A percentile compares a stretch with the other conserved stretches of the same genome.
These are phyloP conservation scores for Geosmithia flava DNA, from an alignment of 2,329 filamentous ascomycete genomes.

Conservation along the genomic window DNA sequence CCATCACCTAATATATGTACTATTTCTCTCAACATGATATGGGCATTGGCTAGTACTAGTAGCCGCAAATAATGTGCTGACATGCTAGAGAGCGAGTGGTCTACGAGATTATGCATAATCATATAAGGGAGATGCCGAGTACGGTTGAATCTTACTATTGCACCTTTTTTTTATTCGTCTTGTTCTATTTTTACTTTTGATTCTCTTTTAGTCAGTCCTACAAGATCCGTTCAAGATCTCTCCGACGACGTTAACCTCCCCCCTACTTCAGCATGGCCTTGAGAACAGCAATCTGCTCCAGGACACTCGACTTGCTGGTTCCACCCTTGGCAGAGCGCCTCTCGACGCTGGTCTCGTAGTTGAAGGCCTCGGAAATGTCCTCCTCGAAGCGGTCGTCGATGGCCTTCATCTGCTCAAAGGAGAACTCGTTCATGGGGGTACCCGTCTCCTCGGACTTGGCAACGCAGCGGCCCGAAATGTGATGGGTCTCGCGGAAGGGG, in stretches of 20 bases:
- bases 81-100: too few species aligned
- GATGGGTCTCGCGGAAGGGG: constrained; percentile 70
- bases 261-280: constrained; percentile 20
- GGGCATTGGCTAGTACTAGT: too few species aligned
- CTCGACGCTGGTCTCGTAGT: constrained; percentile 78
- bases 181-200: too few species aligned
- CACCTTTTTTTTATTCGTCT: too few species aligned
- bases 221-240: too few species aligned
- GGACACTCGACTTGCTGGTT: constrained; percentile 57
- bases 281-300: constrained; percentile 48
- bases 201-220: too few species aligned
- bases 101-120: too few species aligned
- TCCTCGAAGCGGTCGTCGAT: constrained; percentile 59
- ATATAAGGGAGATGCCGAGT: neutral
- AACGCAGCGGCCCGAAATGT: constrained; percentile 55
- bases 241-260: too few species aligned
- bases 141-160: too few species aligned
- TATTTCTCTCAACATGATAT: too few species aligned
- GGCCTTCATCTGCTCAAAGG: constrained; percentile 50
- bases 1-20: too few species aligned
- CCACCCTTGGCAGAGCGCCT: constrained; percentile 65
- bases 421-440: constrained; percentile 58
- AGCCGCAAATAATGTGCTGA: too few species aligned
- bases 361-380: constrained; percentile 59
- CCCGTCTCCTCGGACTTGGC: constrained; percentile 52